Percentiles rank a stretch among this genome's conserved stretches.
Conservation (phyloP, 306 rosid species). For the Echinosophora koreensis region DNA sequence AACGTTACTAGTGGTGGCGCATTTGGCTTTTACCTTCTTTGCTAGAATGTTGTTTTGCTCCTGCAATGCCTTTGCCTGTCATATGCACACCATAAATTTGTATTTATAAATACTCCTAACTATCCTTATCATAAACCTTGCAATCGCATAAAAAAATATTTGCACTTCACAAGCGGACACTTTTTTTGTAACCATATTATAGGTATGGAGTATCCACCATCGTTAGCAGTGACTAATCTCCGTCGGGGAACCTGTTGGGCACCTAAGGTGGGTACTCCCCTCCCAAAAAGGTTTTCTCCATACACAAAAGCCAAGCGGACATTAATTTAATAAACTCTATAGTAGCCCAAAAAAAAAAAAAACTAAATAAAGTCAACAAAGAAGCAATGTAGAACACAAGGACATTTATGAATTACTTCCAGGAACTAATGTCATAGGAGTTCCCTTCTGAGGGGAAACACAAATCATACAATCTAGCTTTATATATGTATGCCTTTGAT, state of each 20-base stretch:
- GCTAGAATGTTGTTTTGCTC: conserved; percentile 59
- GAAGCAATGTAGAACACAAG: not conserved
- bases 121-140: not conserved
- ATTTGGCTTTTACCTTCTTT: conserved; percentile 63
- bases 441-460: not conserved
- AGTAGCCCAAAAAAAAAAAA: not conserved
- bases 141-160: not conserved
- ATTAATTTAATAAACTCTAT: not conserved
- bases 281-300: too few species aligned
- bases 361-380: not conserved
- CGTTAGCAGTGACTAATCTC: too few species aligned
- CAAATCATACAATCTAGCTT: not conserved
- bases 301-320: too few species aligned
- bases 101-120: not conserved
- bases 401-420: not conserved
- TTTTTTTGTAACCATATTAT: too few species aligned
- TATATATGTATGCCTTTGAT: not conserved
- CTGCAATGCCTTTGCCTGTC: conserved; percentile 72
- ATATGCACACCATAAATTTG: conserved; percentile 31
- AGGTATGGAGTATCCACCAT: too few species aligned
- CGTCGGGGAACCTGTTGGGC: too few species aligned
- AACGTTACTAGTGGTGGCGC: conserved; percentile 3
- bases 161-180: not conserved
- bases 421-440: not conserved
- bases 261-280: too few species aligned